phyloP scores from a whole-genome alignment of 2,329 filamentous ascomycete species.

The Fusarium tjaetaba region DNA sequence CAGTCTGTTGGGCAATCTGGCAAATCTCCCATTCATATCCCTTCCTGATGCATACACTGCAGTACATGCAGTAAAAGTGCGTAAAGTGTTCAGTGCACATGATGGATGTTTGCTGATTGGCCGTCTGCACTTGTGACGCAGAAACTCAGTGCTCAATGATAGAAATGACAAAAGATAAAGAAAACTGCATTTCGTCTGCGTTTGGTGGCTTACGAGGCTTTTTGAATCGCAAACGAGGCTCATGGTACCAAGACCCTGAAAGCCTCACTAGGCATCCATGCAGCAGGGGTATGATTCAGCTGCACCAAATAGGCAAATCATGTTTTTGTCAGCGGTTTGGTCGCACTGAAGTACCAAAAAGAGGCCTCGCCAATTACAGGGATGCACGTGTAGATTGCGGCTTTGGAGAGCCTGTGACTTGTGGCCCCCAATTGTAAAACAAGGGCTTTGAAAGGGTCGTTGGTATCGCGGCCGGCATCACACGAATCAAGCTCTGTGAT shows the following conservation, averaged over 20 bases:
- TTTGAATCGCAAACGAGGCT: background rate
- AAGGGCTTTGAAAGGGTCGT: background rate
- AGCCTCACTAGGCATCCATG: conserved; percentile 3
- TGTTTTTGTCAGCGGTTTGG: background rate
- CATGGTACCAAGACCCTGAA: background rate
- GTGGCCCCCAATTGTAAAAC: background rate
- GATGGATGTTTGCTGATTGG: background rate
- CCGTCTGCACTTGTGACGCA: background rate
- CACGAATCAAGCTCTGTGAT: background rate
- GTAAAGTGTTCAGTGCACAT: conserved; percentile 23
- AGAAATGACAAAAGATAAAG: background rate
- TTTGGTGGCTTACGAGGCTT: background rate
- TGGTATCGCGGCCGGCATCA: background rate
- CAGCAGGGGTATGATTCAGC: conserved; percentile 14
- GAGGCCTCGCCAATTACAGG: conserved; percentile 12
- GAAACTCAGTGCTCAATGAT: too few relatives aligned
- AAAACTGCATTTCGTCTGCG: background rate
- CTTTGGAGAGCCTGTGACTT: background rate
- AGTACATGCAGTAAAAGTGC: conserved; percentile 14
- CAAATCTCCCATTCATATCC: conserved; percentile 15
- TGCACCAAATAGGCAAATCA: background rate
- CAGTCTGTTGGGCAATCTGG: background rate
- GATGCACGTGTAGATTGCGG: background rate
- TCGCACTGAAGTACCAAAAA: conserved; percentile 2
- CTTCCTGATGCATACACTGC: conserved; percentile 1